Percentiles rank a stretch among this genome's conserved stretches.
Evolutionary conservation across 441 rosid species (phyloP).

Genomic region (Hura crepitans): DNA sequence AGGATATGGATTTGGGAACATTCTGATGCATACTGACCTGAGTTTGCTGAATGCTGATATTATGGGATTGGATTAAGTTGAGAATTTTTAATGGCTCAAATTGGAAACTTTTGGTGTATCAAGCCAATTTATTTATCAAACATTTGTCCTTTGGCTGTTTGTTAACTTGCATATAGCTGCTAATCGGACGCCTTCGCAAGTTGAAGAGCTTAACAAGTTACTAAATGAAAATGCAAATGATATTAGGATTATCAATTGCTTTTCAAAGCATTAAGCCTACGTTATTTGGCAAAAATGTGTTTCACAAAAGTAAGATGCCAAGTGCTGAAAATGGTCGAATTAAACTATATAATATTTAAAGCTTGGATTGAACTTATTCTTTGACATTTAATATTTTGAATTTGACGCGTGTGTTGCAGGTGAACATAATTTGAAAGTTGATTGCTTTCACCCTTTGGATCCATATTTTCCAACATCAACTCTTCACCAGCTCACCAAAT

Average conservation of each 20-base stretch:
- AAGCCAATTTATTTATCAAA: too few relatives aligned
- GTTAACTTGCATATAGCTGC: background rate
- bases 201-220: background rate
- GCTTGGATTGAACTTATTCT: background rate
- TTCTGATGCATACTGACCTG: too few relatives aligned
- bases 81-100: too few relatives aligned
- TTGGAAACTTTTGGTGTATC: too few relatives aligned
- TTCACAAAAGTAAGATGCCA: background rate
- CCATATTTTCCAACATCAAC: background rate
- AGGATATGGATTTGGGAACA: too few relatives aligned
- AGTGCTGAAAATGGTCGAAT: background rate
- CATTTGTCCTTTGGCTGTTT: background rate
- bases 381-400: background rate
- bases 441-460: background rate
- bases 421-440: background rate
- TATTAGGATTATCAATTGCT: background rate
- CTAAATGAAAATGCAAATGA: background rate
- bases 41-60: too few relatives aligned
- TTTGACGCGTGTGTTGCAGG: slow-evolving; percentile 15
- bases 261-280: background rate
- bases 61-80: too few relatives aligned
- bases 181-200: background rate
- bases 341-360: background rate
- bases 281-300: background rate
- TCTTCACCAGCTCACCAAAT: slow-evolving; percentile 10